Evolutionary conservation across 2,329 filamentous ascomycete species (phyloP).

Genomic region (Fusarium redolens): DNA sequence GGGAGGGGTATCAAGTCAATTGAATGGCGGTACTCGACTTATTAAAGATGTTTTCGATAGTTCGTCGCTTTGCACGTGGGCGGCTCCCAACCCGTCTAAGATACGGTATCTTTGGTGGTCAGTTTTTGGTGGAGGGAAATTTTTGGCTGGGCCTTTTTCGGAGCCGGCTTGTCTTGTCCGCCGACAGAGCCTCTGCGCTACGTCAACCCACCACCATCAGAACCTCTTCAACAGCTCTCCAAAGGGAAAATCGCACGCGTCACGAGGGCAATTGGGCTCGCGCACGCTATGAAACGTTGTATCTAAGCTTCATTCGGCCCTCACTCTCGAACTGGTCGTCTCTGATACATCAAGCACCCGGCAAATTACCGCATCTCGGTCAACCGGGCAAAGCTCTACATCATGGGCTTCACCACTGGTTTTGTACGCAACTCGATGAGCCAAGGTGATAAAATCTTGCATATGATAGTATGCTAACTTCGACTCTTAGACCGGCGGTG

Average conservation of each 20-base stretch:
- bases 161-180: constrained; percentile 47
- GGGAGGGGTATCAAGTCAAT: not conserved
- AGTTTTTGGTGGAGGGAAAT: constrained; percentile 48
- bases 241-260: constrained; percentile 27
- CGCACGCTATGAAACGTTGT: constrained; percentile 49
- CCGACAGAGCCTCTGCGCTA: constrained; percentile 43
- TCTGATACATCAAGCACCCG: constrained; percentile 25
- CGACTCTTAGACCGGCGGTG: constrained; percentile 72
- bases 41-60: not conserved
- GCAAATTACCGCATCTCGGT: constrained; percentile 48
- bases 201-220: constrained; percentile 46
- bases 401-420: constrained; percentile 79
- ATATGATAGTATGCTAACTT: constrained; percentile 7
- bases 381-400: constrained; percentile 45
- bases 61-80: constrained; percentile 25
- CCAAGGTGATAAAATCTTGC: not conserved
- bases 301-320: constrained; percentile 37
- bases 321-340: constrained; percentile 34
- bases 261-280: constrained; percentile 44
- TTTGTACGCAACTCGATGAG: constrained; percentile 68
- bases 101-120: constrained; percentile 15
- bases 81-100: constrained; percentile 10
- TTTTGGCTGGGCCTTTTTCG: constrained; percentile 47
- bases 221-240: constrained; percentile 37
- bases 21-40: not conserved